These are phyloP conservation scores for Butyriboletus appendiculatus DNA, from an alignment of 1,284 basidiomycete genomes.

Conservation along the genomic window DNA sequence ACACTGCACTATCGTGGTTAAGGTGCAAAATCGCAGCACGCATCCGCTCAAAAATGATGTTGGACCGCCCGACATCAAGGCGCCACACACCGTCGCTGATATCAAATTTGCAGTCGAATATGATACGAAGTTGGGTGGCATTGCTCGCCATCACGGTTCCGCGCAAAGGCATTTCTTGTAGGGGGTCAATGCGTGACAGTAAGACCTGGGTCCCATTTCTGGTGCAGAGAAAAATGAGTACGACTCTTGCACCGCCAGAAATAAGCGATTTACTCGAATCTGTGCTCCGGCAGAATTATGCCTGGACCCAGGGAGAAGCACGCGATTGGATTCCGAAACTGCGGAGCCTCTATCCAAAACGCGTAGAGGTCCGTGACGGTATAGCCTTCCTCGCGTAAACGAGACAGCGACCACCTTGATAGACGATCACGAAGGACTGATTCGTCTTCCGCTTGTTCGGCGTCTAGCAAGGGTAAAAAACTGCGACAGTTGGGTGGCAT, in stretches of 20 bases:
- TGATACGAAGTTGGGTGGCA: constrained; percentile 53
- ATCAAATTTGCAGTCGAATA: constrained; percentile 56
- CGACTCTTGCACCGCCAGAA: not conserved
- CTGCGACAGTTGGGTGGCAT: constrained; percentile 38
- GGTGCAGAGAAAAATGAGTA: constrained; percentile 6
- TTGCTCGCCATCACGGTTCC: constrained; percentile 58
- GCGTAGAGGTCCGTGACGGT: constrained; percentile 62
- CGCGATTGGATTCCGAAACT: constrained; percentile 63
- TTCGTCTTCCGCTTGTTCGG: constrained; percentile 68
- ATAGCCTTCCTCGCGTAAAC: constrained; percentile 68
- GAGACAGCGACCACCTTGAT: constrained; percentile 60
- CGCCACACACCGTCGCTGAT: constrained; percentile 58
- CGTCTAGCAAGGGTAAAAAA: constrained; percentile 61
- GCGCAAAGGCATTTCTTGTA: constrained; percentile 48
- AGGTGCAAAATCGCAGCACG: constrained; percentile 63
- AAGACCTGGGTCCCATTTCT: constrained; percentile 69
- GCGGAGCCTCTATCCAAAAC: constrained; percentile 62
- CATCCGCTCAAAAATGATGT: constrained; percentile 72
- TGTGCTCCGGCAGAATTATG: constrained; percentile 55
- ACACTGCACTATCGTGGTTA: constrained; percentile 52
- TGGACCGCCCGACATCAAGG: constrained; percentile 71
- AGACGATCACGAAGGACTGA: constrained; percentile 60
- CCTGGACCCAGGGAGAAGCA: constrained; percentile 62
- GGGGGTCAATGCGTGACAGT: constrained; percentile 62
- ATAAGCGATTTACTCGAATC: constrained; percentile 55